Evolutionary conservation across 1,139 yeast genomes (phyloP).

Genomic region (Lodderomyces orthopsilosis): DNA sequence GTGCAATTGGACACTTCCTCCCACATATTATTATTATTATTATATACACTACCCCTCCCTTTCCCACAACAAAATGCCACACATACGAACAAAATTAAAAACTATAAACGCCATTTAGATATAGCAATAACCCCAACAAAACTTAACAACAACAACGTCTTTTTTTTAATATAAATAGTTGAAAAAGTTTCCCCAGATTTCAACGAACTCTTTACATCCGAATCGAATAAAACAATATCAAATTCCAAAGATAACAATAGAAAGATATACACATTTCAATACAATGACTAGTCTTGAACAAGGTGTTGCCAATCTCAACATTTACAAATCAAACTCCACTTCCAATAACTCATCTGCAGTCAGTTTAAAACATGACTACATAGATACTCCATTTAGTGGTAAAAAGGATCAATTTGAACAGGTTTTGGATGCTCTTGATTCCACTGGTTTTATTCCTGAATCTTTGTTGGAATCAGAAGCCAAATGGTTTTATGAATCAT

Average conservation of each 20-base stretch:
- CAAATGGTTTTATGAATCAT: conserved; percentile 80
- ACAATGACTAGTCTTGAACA: conserved; percentile 9
- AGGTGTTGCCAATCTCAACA: conserved; percentile 12
- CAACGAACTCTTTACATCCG: too few relatives aligned
- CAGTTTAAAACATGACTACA: conserved; percentile 57
- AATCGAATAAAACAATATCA: too few relatives aligned
- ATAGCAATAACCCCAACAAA: not conserved
- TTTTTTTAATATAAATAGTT: not conserved
- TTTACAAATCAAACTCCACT: conserved; percentile 17
- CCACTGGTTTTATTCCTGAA: conserved; percentile 88
- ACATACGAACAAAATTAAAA: not conserved
- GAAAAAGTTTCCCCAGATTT: not conserved
- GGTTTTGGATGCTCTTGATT: conserved; percentile 79
- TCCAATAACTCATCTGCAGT: conserved; percentile 31
- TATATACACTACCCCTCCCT: conserved; percentile 2
- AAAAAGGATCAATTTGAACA: conserved; percentile 77
- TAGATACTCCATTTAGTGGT: conserved; percentile 72
- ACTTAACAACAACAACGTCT: too few relatives aligned
- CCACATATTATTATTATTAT: not conserved
- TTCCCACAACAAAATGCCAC: not conserved
- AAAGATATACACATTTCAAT: not conserved
- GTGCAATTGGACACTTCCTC: not conserved
- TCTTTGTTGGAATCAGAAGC: conserved; percentile 81
- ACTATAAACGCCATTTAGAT: not conserved
- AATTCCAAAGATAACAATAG: too few relatives aligned